phyloP scores from a whole-genome alignment of 306 rosid species.

The Echinosophora koreensis region DNA sequence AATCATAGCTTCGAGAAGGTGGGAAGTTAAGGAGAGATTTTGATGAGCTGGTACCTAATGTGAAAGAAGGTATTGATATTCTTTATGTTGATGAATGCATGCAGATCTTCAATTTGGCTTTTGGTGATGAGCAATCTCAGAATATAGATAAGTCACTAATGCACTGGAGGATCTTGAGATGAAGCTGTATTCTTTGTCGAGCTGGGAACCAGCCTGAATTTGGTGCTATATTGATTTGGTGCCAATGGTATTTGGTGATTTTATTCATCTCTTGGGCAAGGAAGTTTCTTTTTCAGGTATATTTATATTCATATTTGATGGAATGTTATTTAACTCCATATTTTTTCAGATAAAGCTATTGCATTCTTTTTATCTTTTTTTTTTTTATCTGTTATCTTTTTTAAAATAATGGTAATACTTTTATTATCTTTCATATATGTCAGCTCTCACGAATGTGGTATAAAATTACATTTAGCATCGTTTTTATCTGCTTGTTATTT shows the following conservation, averaged over 20 bases:
- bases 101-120: conserved; percentile 81
- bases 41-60: conserved; percentile 88
- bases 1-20: conserved; percentile 94
- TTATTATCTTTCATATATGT: too few species aligned
- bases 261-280: conserved; percentile 16
- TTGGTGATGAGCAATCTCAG: conserved; percentile 54
- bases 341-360: neutral
- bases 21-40: conserved; percentile 85
- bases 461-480: too few species aligned
- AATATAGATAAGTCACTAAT: conserved; percentile 41
- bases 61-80: conserved; percentile 94
- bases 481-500: too few species aligned
- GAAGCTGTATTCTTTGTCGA: conserved; percentile 43
- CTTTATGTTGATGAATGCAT: conserved; percentile 87
- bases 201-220: conserved; percentile 53
- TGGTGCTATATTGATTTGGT: conserved; percentile 35
- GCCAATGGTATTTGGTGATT: neutral
- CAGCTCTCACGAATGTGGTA: too few species aligned
- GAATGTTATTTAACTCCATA: neutral
- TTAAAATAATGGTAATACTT: too few species aligned
- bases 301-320: conserved; percentile 16
- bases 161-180: conserved; percentile 35
- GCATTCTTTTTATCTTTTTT: too few species aligned
- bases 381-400: too few species aligned
- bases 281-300: conserved; percentile 16